Evolutionary conservation across 2,329 filamentous ascomycete species (phyloP).

Genomic region (Cladosporium sp.): DNA sequence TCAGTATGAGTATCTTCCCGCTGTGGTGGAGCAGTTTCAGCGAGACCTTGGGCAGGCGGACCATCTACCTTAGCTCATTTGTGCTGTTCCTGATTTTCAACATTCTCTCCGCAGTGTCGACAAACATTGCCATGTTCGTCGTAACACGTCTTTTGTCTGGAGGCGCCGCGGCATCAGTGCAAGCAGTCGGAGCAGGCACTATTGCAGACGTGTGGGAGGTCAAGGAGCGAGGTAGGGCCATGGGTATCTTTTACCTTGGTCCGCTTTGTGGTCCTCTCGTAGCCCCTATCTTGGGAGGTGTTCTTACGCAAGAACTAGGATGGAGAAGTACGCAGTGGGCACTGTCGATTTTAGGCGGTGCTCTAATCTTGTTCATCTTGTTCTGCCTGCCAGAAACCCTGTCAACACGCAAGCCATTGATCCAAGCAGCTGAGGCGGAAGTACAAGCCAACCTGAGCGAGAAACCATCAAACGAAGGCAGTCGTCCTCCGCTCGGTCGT

Average conservation of each 20-base stretch:
- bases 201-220: constrained; percentile 78
- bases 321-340: constrained; percentile 81
- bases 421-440: constrained; percentile 28
- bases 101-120: constrained; percentile 63
- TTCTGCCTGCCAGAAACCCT: constrained; percentile 65
- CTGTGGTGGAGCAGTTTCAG: constrained; percentile 85
- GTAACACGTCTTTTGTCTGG: constrained; percentile 70
- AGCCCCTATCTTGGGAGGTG: constrained; percentile 72
- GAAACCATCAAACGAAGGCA: constrained; percentile 16
- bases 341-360: constrained; percentile 63
- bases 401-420: constrained; percentile 25
- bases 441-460: constrained; percentile 24
- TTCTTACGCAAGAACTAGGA: constrained; percentile 61
- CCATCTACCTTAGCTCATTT: constrained; percentile 76
- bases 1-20: constrained; percentile 74
- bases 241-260: constrained; percentile 79
- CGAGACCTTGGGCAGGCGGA: constrained; percentile 65
- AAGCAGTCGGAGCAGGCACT: constrained; percentile 78
- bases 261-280: constrained; percentile 71
- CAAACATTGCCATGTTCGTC: constrained; percentile 70
- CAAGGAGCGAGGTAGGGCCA: constrained; percentile 68
- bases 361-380: constrained; percentile 53
- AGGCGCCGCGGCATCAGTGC: constrained; percentile 73
- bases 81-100: constrained; percentile 67
- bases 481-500: constrained; percentile 34